phyloP scores from a whole-genome alignment of 2,329 filamentous ascomycete genomes.

The Arthroderma sp. region DNA sequence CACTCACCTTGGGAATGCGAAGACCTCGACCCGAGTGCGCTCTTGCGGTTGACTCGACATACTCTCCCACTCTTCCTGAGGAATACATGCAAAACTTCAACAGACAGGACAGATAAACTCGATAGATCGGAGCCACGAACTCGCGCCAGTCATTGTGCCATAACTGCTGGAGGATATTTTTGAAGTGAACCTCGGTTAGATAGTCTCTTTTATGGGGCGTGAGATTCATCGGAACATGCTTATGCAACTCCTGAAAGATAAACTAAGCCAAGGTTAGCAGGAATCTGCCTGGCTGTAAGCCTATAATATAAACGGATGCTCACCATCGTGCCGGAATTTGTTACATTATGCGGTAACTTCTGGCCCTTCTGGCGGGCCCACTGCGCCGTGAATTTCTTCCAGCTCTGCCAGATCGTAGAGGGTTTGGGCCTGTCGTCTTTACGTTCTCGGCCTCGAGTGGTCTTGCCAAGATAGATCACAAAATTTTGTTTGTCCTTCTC shows the following conservation, averaged over 20 bases:
- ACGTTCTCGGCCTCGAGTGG: neutral
- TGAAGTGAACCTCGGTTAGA: slow-evolving; percentile 2
- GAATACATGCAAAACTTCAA: slow-evolving; percentile 2
- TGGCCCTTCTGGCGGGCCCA: neutral
- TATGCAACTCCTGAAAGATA: neutral
- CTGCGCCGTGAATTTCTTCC: slow-evolving; percentile 1
- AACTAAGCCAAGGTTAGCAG: neutral
- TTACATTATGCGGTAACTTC: neutral
- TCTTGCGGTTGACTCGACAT: neutral
- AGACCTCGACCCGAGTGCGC: neutral
- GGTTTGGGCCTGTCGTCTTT: neutral
- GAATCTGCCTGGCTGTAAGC: neutral
- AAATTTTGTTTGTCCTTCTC: slow-evolving; percentile 1
- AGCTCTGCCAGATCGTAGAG: neutral
- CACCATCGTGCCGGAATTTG: neutral
- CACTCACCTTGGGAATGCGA: neutral
- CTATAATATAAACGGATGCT: neutral
- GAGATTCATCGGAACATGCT: neutral
- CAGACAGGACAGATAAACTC: neutral
- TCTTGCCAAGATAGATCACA: slow-evolving; percentile 1
- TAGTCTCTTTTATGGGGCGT: neutral
- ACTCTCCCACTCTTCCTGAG: neutral
- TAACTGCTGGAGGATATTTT: slow-evolving; percentile 3
- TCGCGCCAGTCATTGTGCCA: slow-evolving; percentile 8
- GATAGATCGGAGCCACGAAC: neutral